Conservation (phyloP, 148 eudicot genomes). For the Simmondsia chinensis region DNA sequence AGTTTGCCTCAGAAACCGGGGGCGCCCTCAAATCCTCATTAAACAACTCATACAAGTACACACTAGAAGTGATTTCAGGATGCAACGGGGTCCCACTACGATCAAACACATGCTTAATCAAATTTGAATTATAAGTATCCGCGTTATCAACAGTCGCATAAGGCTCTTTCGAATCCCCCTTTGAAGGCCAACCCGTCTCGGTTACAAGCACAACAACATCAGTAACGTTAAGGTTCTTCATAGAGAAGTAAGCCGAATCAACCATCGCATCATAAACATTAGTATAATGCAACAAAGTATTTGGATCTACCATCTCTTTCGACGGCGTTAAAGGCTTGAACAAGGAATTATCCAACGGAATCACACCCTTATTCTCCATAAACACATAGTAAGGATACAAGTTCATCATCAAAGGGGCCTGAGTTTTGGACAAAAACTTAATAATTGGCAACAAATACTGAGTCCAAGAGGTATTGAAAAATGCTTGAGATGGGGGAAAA, state of each 20-base stretch:
- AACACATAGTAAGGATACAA: slow-evolving; percentile 85
- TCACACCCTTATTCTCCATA: slow-evolving; percentile 94
- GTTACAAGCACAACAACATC: slow-evolving; percentile 73
- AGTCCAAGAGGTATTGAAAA: slow-evolving; percentile 59
- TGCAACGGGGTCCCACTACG: slow-evolving; percentile 65
- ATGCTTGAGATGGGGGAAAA: slow-evolving; percentile 94
- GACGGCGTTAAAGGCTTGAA: slow-evolving; percentile 91
- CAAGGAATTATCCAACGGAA: slow-evolving; percentile 72
- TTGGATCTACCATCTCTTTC: slow-evolving; percentile 94
- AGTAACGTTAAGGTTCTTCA: slow-evolving; percentile 71
- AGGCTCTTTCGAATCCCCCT: slow-evolving; percentile 83
- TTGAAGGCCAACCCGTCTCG: slow-evolving; percentile 97
- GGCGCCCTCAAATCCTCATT: slow-evolving; percentile 88
- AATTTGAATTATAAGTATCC: slow-evolving; percentile 72
- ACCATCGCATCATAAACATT: slow-evolving; percentile 90
- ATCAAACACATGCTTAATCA: slow-evolving; percentile 68
- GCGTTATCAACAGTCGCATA: slow-evolving; percentile 75
- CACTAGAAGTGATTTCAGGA: slow-evolving; percentile 67
- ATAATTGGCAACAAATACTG: slow-evolving; percentile 46
- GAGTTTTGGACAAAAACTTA: slow-evolving; percentile 59
- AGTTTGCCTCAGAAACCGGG: slow-evolving; percentile 83
- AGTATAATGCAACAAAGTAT: slow-evolving; percentile 85
- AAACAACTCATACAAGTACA: slow-evolving; percentile 78
- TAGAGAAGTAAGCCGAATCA: slow-evolving; percentile 72
- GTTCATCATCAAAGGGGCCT: slow-evolving; percentile 87